Conservation (phyloP, 2,329 filamentous ascomycete genomes). For the Monosporascus cannonballus region DNA sequence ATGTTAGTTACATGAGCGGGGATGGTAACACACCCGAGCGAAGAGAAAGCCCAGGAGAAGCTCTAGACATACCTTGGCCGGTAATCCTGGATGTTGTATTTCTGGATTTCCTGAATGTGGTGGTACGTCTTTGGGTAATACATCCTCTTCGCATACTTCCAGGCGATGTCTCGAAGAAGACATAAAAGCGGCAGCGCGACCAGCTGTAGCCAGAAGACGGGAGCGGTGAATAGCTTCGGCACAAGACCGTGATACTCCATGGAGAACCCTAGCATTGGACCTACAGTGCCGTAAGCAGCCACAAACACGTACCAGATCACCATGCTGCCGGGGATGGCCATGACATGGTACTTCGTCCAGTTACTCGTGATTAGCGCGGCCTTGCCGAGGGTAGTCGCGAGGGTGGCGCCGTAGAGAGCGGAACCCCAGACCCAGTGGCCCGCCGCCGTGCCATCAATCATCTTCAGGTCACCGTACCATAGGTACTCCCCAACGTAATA, state of each 20-base stretch:
- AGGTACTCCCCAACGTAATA: conserved; percentile 80
- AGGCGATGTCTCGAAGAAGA: conserved; percentile 80
- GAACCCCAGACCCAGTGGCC: conserved; percentile 99
- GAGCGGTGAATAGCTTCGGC: conserved; percentile 70
- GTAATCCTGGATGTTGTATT: conserved; percentile 99
- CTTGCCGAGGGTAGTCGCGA: conserved; percentile 90
- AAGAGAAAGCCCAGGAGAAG: background rate
- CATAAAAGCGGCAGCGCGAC: conserved; percentile 74
- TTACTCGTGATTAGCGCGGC: conserved; percentile 92
- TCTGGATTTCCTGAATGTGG: conserved; percentile 98
- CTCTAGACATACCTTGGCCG: conserved; percentile 66
- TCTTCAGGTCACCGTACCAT: conserved; percentile 73
- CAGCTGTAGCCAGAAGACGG: conserved; percentile 89
- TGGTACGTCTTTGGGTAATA: conserved; percentile 95
- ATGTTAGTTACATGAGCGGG: conserved; percentile 18
- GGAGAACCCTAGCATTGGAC: conserved; percentile 75
- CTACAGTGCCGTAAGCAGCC: conserved; percentile 78
- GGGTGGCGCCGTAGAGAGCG: conserved; percentile 86
- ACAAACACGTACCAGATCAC: conserved; percentile 87
- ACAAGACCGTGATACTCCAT: conserved; percentile 81
- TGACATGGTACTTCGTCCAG: conserved; percentile 97
- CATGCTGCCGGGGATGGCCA: conserved; percentile 92
- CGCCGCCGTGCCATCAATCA: conserved; percentile 71
- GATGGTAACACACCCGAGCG: background rate
- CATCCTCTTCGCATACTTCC: conserved; percentile 98